Evolutionary conservation across 352 stramenopile species (phyloP), one percentile per base, ranked within the genome.

Genomic region (Albugo candida): DNA sequence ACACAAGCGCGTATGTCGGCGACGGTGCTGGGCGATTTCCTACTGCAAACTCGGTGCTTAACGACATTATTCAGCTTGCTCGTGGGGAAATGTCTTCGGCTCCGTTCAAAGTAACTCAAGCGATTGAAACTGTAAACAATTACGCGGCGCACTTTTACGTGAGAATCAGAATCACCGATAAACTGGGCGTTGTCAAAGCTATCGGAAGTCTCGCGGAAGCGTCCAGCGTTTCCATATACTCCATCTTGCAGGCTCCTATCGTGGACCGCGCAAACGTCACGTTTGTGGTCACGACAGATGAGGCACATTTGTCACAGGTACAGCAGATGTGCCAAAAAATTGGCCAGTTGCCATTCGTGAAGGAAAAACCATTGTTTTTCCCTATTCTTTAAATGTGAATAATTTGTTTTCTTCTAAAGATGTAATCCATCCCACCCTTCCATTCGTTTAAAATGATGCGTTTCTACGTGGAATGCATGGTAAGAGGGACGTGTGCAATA

Each of bases 201-300:
- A 91, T 96, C 34, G 93, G 93, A 34, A 81, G 96, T 55, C 61
- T 96, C 52, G 94, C 89, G 36, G 93, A 97, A 64, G 72, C 95
- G 51, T 74, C 92, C 58, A 81, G 83, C 45, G 91, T 98, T 36
- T 96, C 84, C 27, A 97, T 98, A 64, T 93, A 97, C 73, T 95
- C 91, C 47, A 96, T 98, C 58, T 65, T 98, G 41, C 92, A 97
- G 61, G 94, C 95, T 55, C 92, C 91, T 8, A 94, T 96, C 45
- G 70, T 79, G 14, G 92, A 95, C 64, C 75, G 70, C 37, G 67
- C 82, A 52, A 93, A 96, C 59, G 83, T 96, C 42, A 77, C 95
- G 53, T 97, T 97, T 63, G 93, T 97, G 12, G 83, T 98, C 42
- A 96, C 94, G 31, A 98, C 92, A 0, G 92, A 98, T 55, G 80